Base-by-base conservation (phyloP, 1,284 basidiomycete species). In the Chalciporus sp. region DNA sequence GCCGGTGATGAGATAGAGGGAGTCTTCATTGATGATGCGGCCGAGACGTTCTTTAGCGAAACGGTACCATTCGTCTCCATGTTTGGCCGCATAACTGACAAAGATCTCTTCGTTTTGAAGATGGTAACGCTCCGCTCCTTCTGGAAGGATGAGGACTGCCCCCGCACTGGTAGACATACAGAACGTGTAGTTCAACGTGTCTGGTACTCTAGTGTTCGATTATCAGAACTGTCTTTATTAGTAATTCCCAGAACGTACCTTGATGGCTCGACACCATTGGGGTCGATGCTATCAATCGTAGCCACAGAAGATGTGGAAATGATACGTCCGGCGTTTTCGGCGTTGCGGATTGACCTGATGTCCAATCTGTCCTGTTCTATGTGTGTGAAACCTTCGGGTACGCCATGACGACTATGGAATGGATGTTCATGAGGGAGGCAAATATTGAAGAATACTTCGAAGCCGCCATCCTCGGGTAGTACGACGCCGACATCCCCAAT, bases 381-480 rank as follows among this genome's bases (percentile, higher is more conserved):
- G 14, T 28, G 41, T 7, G 43, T 58, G 19, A 60, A 60, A 27
- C 48, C 55, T 3, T 48, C 20, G 3, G 60, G 61, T 1, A 61
- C 59, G 4, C 60, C 58, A 26, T 26, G 16, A 14, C 20, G 47
- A 42, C 33, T 26, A 35, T 66, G 56, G 14, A 66, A 53, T 7
- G 51, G 47, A 23, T 64, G 47, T 7, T 51, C 51, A 6, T 3
- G 49, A 5, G 62, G 55, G 9, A 64, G 47, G 35, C 58, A 64
- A 10, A 70, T 61, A 33, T 67, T 71, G 58, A 72, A 70, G 3
- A 71, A 53, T 19, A 62, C 57, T 19, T 64, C 61, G 16, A 71
- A 70, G 2, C 50, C 55, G 1, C 69, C 69, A 16, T 64, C 53
- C 0, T 58, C 47, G 2, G 59, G 62, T 8, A 66, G 49, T 11